phyloP scores from a whole-genome alignment of 331 rosid genomes.

The Malus hybrid region DNA sequence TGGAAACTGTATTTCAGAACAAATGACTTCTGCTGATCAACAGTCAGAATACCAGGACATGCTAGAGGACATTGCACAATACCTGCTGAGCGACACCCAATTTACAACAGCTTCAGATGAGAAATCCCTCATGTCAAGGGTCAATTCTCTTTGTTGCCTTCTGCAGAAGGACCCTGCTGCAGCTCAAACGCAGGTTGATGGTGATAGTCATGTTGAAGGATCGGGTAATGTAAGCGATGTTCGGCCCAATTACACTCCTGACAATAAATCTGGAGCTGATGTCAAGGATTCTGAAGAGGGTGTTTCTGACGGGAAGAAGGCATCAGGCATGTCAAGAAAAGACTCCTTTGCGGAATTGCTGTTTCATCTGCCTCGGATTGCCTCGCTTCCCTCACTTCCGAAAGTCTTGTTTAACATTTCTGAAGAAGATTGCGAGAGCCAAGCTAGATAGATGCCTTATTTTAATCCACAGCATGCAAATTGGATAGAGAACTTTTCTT shows the following conservation, averaged over 20 bases:
- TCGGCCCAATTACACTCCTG: slow-evolving; percentile 18
- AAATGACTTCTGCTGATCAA: slow-evolving; percentile 45
- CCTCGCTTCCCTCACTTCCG: slow-evolving; percentile 81
- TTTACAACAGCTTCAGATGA: slow-evolving; percentile 65
- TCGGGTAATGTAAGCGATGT: slow-evolving; percentile 28
- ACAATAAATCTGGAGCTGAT: slow-evolving; percentile 19
- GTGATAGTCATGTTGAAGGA: slow-evolving; percentile 29
- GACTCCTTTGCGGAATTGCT: slow-evolving; percentile 79
- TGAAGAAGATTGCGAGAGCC: slow-evolving; percentile 51
- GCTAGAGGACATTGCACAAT: slow-evolving; percentile 64
- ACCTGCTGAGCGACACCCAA: slow-evolving; percentile 78
- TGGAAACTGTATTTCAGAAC: slow-evolving; percentile 67
- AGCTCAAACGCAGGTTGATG: slow-evolving; percentile 26
- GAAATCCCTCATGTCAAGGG: slow-evolving; percentile 83
- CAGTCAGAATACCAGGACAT: slow-evolving; percentile 45
- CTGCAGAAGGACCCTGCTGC: slow-evolving; percentile 66
- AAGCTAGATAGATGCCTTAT: slow-evolving; percentile 22
- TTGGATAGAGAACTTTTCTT: background rate
- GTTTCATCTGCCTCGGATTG: slow-evolving; percentile 72
- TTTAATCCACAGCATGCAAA: slow-evolving; percentile 2
- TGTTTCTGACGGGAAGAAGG: slow-evolving; percentile 37
- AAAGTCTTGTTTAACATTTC: slow-evolving; percentile 73
- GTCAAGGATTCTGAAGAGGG: slow-evolving; percentile 42
- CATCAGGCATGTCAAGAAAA: slow-evolving; percentile 70
- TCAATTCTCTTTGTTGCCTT: slow-evolving; percentile 88